Evolutionary conservation across 371 early-diverging fungal genomes (phyloP).

Genomic region (Funneliformis caledonium): DNA sequence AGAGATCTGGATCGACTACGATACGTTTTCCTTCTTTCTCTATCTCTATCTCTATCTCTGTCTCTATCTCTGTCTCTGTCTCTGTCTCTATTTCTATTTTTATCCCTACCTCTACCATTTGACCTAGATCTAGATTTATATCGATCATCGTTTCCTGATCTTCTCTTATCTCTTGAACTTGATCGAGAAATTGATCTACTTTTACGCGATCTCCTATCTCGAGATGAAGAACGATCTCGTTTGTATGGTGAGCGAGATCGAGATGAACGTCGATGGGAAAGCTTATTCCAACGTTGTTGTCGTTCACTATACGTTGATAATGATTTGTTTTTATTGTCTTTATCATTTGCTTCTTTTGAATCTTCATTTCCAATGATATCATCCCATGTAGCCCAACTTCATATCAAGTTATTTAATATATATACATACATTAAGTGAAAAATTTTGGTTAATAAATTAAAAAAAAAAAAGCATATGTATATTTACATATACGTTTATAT

Average conservation of each 20-base stretch:
- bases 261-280: slow-evolving; percentile 24
- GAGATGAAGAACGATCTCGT: slow-evolving; percentile 31
- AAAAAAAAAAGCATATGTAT: background rate
- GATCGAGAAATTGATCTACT: slow-evolving; percentile 35
- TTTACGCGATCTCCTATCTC: background rate
- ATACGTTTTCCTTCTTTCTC: slow-evolving; percentile 18
- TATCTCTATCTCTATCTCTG: background rate
- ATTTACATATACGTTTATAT: too few species aligned
- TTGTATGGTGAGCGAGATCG: slow-evolving; percentile 29
- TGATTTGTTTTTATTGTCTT: background rate
- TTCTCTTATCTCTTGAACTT: slow-evolving; percentile 26
- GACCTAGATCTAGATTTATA: slow-evolving; percentile 24
- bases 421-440: background rate
- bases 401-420: background rate
- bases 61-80: background rate
- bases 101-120: slow-evolving; percentile 7
- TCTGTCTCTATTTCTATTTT: background rate
- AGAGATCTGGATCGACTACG: slow-evolving; percentile 22
- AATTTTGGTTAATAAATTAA: background rate
- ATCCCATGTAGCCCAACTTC: slow-evolving; percentile 46
- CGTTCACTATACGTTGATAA: background rate
- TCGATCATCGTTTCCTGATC: background rate
- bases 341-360: slow-evolving; percentile 21
- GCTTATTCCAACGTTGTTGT: background rate
- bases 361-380: slow-evolving; percentile 43